phyloP scores from a whole-genome alignment of 75 land plant species.

The Sequoiadendron giganteum region DNA sequence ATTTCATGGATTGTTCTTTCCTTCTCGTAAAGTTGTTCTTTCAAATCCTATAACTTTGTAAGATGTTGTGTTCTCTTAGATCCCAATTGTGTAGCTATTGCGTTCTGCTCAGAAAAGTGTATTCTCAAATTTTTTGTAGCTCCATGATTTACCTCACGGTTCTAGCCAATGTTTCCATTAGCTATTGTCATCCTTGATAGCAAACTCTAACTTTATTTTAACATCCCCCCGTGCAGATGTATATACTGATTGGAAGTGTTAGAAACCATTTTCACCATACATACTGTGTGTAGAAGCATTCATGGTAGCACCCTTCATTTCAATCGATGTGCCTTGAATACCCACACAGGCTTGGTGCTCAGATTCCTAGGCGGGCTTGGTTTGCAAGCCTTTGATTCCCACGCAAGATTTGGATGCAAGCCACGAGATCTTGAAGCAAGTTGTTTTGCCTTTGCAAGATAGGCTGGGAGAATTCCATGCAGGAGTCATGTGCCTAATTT shows the following conservation, averaged over 20 bases:
- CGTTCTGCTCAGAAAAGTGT: slow-evolving; percentile 40
- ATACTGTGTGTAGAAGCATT: no score
- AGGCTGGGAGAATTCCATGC: no score
- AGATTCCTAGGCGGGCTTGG: no score
- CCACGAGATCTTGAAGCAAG: no score
- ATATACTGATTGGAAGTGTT: slow-evolving; percentile 16
- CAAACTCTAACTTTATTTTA: slow-evolving; percentile 22
- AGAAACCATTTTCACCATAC: slow-evolving; percentile 16
- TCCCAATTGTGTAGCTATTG: slow-evolving; percentile 48
- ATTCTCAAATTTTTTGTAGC: slow-evolving; percentile 12
- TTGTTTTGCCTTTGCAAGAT: no score
- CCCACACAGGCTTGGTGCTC: no score
- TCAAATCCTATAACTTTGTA: slow-evolving; percentile 72
- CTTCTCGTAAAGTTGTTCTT: slow-evolving; percentile 80
- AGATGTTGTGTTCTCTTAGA: slow-evolving; percentile 72
- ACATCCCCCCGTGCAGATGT: not conserved
- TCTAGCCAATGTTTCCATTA: slow-evolving; percentile 27
- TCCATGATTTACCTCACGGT: slow-evolving; percentile 7
- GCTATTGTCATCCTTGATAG: slow-evolving; percentile 17
- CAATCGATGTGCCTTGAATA: no score
- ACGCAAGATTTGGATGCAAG: no score
- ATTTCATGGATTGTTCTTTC: slow-evolving; percentile 72
- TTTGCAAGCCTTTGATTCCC: no score
- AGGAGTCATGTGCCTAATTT: no score
- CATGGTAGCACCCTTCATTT: no score